Percentiles rank a stretch among this genome's conserved stretches.
These are phyloP conservation scores for Cadophora malorum DNA, from an alignment of 2,329 filamentous ascomycete genomes.

Conservation along the genomic window DNA sequence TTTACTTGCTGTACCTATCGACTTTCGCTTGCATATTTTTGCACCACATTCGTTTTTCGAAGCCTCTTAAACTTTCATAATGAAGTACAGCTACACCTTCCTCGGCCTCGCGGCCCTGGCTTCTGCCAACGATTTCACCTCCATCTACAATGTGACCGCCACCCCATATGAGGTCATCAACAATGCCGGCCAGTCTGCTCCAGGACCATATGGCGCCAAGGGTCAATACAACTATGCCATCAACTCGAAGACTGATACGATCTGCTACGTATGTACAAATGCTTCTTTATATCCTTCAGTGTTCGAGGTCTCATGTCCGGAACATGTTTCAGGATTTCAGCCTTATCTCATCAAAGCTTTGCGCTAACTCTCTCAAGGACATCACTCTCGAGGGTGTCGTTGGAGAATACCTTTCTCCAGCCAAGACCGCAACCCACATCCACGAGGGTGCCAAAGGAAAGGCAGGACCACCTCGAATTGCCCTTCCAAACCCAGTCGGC, in stretches of 20 bases:
- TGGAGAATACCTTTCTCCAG: slow-evolving; percentile 53
- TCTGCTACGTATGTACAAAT: slow-evolving; percentile 38
- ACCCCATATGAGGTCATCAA: slow-evolving; percentile 55
- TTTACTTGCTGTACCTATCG: neutral
- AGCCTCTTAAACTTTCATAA: neutral
- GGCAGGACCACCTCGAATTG: slow-evolving; percentile 54
- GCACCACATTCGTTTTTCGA: slow-evolving; percentile 13
- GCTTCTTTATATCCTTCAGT: neutral
- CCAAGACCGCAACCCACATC: slow-evolving; percentile 56
- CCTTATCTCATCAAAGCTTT: too few relatives aligned
- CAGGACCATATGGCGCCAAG: slow-evolving; percentile 49
- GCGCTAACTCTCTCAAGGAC: slow-evolving; percentile 34
- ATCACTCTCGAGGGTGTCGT: slow-evolving; percentile 54
- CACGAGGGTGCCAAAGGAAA: slow-evolving; percentile 53
- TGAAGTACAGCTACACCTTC: slow-evolving; percentile 14
- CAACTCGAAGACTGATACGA: slow-evolving; percentile 47
- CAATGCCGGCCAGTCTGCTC: slow-evolving; percentile 42
- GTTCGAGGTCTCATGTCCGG: neutral
- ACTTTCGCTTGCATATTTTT: slow-evolving; percentile 7
- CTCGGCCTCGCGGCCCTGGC: neutral
- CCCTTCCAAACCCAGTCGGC: slow-evolving; percentile 52
- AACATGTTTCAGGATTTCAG: too few relatives aligned
- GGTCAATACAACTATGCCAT: slow-evolving; percentile 57
- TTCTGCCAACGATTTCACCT: slow-evolving; percentile 48
- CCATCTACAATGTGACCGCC: slow-evolving; percentile 53